Base-by-base conservation (phyloP, 768 basidiomycete species). In the Antrodiella citrinella region DNA sequence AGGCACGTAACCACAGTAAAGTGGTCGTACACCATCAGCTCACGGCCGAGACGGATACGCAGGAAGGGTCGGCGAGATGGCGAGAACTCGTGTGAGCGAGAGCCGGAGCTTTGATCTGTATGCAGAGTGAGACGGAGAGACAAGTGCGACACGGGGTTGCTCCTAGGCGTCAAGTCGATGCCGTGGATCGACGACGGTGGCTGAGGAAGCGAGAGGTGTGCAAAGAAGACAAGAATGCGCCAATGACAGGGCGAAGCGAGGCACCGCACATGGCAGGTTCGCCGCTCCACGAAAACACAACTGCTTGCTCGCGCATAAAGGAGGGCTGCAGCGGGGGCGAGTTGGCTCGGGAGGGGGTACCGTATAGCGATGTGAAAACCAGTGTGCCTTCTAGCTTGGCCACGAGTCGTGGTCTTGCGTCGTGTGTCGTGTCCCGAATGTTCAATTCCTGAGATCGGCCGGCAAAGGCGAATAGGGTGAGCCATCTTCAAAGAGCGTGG, bases 1-100 rank as follows among this genome's bases (percentile, higher is more conserved):
- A 83, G 77, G 76, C 75, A 81, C 82, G 80, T 72, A 80, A 84
- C 84, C 84, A 77, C 86, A 86, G 60, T 65, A 51, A 87, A 86
- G 84, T 78, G 84, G 82, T 85, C 83, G 82, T 83, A 51, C 82
- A 76, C 77, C 73, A 76, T 78, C 79, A 65, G 55, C 57, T 53
- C 41, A 43, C 15, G 41, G n/a, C 9, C 21, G 21, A 43, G 41
- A 43, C 21, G 41, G 30, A 35, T 35, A 35, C 30, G 30, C 30
- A 35, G 30, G 54, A 44, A 44, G 26, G 45, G 51, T 54, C 53
- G 54, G 58, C 57, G 63, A 57, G 65, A 76, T 71, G 81, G 77
- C 71, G 63, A 67, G 78, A 69, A 60, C 62, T 56, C 71, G 77
- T 72, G 53, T 53, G 62, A 75, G 79, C 52, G 20, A 63, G 62